Conservation (phyloP, 2,329 filamentous ascomycete species). For the Aspergillus fischeri region DNA sequence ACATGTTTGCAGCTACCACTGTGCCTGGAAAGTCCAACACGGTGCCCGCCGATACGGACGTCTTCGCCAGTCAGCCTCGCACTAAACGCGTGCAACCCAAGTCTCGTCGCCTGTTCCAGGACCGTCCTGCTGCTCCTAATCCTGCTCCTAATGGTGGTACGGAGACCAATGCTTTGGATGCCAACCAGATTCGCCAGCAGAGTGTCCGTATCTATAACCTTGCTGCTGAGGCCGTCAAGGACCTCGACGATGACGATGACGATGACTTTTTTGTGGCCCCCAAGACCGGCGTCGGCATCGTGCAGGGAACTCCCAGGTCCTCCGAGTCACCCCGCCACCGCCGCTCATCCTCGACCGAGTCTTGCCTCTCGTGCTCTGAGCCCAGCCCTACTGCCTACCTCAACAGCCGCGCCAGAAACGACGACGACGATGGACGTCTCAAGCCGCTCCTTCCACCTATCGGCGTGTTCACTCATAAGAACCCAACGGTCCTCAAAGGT, state of each 20-base stretch:
- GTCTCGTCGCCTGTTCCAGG: conserved; percentile 21
- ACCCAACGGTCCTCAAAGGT: conserved; percentile 7
- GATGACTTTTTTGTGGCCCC: conserved; percentile 11
- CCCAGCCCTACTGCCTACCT: conserved; percentile 11
- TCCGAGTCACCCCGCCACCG: conserved; percentile 17
- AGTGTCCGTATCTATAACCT: not conserved
- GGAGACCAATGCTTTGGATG: not conserved
- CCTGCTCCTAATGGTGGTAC: not conserved
- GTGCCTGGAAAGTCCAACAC: conserved; percentile 6
- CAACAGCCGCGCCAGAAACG: conserved; percentile 5
- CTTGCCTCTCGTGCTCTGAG: conserved; percentile 14
- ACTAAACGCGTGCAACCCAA: conserved; percentile 12
- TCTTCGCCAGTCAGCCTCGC: conserved; percentile 4
- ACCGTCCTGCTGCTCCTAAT: conserved; percentile 4
- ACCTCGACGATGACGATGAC: not conserved
- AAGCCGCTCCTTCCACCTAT: conserved; percentile 10
- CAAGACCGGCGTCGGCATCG: conserved; percentile 4
- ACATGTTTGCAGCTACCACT: conserved; percentile 12
- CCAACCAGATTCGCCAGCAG: not conserved
- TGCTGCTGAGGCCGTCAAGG: conserved; percentile 12
- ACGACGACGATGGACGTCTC: not conserved
- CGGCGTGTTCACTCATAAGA: conserved; percentile 4
- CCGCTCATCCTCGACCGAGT: conserved; percentile 11
- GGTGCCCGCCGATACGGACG: conserved; percentile 7
- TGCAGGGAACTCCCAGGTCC: conserved; percentile 7